Conservation (phyloP, 2,329 filamentous ascomycete species). For the Monilinia fructigena region DNA sequence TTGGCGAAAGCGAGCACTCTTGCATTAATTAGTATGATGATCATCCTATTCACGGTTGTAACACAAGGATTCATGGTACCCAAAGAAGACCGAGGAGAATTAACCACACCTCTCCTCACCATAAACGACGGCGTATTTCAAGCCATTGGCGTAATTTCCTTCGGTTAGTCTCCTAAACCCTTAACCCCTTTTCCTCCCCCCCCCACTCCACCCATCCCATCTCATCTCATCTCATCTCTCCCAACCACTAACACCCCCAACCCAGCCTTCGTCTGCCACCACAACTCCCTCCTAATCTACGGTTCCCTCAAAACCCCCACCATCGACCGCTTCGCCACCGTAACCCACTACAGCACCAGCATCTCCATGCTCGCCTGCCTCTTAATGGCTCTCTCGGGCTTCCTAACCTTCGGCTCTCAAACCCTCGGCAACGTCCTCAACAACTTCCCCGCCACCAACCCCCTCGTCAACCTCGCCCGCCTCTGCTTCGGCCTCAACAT, state of each 20-base stretch:
- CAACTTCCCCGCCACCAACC: constrained; percentile 89
- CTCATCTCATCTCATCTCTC: constrained; percentile 15
- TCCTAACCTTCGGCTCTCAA: constrained; percentile 87
- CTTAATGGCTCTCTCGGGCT: constrained; percentile 81
- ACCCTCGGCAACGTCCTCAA: constrained; percentile 96
- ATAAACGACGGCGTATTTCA: constrained; percentile 89
- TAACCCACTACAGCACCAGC: constrained; percentile 90
- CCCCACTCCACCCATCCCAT: background rate
- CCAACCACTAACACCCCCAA: constrained; percentile 30
- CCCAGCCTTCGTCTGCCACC: constrained; percentile 69
- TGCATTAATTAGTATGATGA: constrained; percentile 85
- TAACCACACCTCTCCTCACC: constrained; percentile 68
- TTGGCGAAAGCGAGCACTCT: constrained; percentile 93
- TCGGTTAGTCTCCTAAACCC: constrained; percentile 58
- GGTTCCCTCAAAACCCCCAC: constrained; percentile 92
- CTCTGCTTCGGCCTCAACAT: constrained; percentile 98
- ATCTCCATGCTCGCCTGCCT: constrained; percentile 92
- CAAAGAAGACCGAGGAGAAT: constrained; percentile 65
- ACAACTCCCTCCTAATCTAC: constrained; percentile 97
- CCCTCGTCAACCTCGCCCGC: constrained; percentile 90
- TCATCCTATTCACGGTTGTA: constrained; percentile 86
- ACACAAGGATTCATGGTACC: constrained; percentile 79
- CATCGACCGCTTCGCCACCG: constrained; percentile 87
- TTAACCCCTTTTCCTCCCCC: background rate
- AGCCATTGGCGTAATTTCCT: constrained; percentile 96